A percentile compares a stretch with the other conserved stretches of the same genome.
Evolutionary conservation across 2,329 filamentous ascomycete species (phyloP).

Genomic region (Thelonectria blattea): DNA sequence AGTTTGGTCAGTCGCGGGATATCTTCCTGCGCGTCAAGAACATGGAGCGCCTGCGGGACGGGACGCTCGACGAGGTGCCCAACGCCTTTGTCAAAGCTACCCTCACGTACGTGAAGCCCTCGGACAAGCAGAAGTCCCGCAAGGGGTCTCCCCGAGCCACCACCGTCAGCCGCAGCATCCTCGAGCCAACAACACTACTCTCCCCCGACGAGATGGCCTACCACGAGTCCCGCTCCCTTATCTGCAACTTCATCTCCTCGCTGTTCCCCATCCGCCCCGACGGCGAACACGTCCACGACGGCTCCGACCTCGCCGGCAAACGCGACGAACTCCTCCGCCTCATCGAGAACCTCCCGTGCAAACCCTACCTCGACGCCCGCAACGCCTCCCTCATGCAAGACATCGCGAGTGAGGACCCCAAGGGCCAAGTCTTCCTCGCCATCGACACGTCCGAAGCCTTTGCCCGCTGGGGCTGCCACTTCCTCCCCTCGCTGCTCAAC

Average conservation of each 20-base stretch:
- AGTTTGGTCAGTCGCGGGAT: slow-evolving; percentile 67
- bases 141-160: slow-evolving; percentile 1
- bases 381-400: slow-evolving; percentile 58
- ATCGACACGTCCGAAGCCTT: slow-evolving; percentile 49
- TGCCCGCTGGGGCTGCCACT: slow-evolving; percentile 62
- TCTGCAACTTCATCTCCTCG: slow-evolving; percentile 57
- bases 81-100: slow-evolving; percentile 41
- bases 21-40: slow-evolving; percentile 52
- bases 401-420: slow-evolving; percentile 49
- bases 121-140: not conserved
- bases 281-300: slow-evolving; percentile 41
- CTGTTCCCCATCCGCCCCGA: slow-evolving; percentile 46
- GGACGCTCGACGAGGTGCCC: not conserved
- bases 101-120: slow-evolving; percentile 44
- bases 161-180: slow-evolving; percentile 24
- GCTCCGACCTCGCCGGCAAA: slow-evolving; percentile 11
- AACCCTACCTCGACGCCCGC: slow-evolving; percentile 42
- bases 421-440: slow-evolving; percentile 59
- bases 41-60: slow-evolving; percentile 11
- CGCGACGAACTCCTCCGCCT: slow-evolving; percentile 39
- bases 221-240: slow-evolving; percentile 56
- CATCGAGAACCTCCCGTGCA: slow-evolving; percentile 44
- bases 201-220: slow-evolving; percentile 51
- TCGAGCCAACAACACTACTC: slow-evolving; percentile 40
- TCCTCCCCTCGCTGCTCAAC: slow-evolving; percentile 60